Percentiles rank a stretch among this genome's conserved stretches.
Evolutionary conservation across 202 grass and related monocot genomes (phyloP).

Genomic region (Brachypodium distachyon): DNA sequence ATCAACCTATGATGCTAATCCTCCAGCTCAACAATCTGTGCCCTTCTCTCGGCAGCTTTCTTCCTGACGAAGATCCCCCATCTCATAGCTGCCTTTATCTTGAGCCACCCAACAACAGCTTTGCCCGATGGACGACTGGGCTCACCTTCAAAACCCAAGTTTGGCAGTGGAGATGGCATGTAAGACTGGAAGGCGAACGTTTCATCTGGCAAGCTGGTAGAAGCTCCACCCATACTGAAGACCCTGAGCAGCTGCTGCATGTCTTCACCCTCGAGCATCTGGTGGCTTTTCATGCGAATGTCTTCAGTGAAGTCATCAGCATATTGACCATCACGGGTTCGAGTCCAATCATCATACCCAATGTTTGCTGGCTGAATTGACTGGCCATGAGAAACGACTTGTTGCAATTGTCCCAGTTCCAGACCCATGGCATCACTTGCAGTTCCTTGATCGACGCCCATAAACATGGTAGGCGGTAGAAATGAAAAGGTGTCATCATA

Average conservation of each 20-base stretch:
- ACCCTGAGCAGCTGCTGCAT: slow-evolving; percentile 70
- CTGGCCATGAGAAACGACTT: slow-evolving; percentile 34
- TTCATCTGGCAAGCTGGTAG: slow-evolving; percentile 34
- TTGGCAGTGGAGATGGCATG: slow-evolving; percentile 43
- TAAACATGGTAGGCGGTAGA: slow-evolving; percentile 27
- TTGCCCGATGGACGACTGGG: slow-evolving; percentile 43
- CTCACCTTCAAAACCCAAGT: slow-evolving; percentile 22
- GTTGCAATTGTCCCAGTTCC: slow-evolving; percentile 33
- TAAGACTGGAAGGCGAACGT: slow-evolving; percentile 33
- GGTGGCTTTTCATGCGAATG: slow-evolving; percentile 57
- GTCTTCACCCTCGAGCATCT: slow-evolving; percentile 56
- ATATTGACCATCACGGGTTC: slow-evolving; percentile 33
- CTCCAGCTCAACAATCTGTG: slow-evolving; percentile 54
- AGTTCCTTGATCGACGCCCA: slow-evolving; percentile 24
- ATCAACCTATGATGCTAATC: slow-evolving; percentile 22
- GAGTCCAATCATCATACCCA: slow-evolving; percentile 40
- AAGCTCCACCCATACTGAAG: slow-evolving; percentile 51
- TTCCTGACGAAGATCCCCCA: slow-evolving; percentile 76
- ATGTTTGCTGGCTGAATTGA: slow-evolving; percentile 38
- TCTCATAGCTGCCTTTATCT: slow-evolving; percentile 77
- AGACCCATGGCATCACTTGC: slow-evolving; percentile 36
- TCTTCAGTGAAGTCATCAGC: slow-evolving; percentile 53
- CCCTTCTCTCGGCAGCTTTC: slow-evolving; percentile 71
- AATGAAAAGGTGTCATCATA: slow-evolving; percentile 52
- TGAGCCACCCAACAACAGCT: slow-evolving; percentile 79